These are phyloP conservation scores for Begonia fuchsioides DNA, from an alignment of 306 rosid genomes.

Conservation along the genomic window DNA sequence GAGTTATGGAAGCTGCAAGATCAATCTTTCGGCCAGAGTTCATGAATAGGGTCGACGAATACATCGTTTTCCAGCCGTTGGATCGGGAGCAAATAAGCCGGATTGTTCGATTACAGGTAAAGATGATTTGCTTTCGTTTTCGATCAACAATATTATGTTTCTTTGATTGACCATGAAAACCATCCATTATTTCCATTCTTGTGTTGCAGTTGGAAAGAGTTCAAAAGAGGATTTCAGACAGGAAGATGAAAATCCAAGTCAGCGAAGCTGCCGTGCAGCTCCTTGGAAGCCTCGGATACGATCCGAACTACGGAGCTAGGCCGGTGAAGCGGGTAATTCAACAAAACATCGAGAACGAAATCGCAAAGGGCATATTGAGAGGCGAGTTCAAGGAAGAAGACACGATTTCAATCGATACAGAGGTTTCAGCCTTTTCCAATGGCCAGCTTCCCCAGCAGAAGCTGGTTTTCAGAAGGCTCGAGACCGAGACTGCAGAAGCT, in stretches of 20 bases:
- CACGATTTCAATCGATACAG: constrained; percentile 56
- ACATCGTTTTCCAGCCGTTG: constrained; percentile 89
- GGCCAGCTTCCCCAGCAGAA: constrained; percentile 86
- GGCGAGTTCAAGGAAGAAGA: constrained; percentile 93
- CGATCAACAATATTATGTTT: no score
- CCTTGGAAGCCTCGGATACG: constrained; percentile 85
- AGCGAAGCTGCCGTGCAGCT: constrained; percentile 73
- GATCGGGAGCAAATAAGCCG: constrained; percentile 70
- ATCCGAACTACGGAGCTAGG: constrained; percentile 92
- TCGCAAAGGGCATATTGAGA: constrained; percentile 83
- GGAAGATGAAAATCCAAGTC: constrained; percentile 65
- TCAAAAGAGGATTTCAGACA: constrained; percentile 70
- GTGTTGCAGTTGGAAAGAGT: constrained; percentile 67
- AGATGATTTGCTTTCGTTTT: no score
- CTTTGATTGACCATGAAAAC: background rate
- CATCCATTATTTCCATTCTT: background rate
- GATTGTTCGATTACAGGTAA: constrained; percentile 85
- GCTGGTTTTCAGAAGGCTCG: constrained; percentile 42
- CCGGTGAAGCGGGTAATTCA: constrained; percentile 97
- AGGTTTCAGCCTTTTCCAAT: constrained; percentile 54
- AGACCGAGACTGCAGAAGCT: constrained; percentile 17
- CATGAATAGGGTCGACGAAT: constrained; percentile 94
- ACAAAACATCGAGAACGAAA: constrained; percentile 78
- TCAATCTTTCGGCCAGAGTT: constrained; percentile 86
- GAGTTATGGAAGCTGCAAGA: constrained; percentile 92